phyloP scores from a whole-genome alignment of 2,329 filamentous ascomycete species.

The Huntiella savannae region DNA sequence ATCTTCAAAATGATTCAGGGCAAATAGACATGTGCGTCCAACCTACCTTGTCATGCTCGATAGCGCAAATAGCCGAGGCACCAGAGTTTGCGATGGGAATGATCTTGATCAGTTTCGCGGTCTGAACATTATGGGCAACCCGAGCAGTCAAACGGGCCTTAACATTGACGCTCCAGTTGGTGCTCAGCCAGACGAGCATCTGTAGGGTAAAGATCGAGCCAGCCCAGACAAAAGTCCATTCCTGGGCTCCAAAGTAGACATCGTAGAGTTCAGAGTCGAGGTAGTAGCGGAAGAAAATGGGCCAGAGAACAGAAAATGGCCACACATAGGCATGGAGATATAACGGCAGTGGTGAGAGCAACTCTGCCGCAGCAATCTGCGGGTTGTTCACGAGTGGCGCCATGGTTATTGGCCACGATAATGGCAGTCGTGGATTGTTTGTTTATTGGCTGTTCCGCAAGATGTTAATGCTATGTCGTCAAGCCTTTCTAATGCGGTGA shows the following conservation, averaged over 20 bases:
- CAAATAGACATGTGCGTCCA: background rate
- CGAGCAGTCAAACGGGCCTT: conserved; percentile 64
- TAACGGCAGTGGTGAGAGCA: conserved; percentile 69
- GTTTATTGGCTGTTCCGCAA: too few relatives aligned
- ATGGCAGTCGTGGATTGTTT: background rate
- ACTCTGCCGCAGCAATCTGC: conserved; percentile 72
- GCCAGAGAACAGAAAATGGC: conserved; percentile 87
- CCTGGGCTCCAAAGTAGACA: conserved; percentile 74
- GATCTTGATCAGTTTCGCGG: conserved; percentile 79
- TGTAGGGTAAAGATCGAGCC: conserved; percentile 76
- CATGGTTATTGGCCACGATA: conserved; percentile 23
- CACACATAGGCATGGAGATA: conserved; percentile 77
- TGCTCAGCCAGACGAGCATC: conserved; percentile 81
- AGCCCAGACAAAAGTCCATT: conserved; percentile 96
- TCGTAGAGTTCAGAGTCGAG: conserved; percentile 70
- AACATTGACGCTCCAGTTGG: conserved; percentile 90
- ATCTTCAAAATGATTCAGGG: background rate
- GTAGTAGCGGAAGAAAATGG: conserved; percentile 75
- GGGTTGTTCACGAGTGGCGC: conserved; percentile 75
- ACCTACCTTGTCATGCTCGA: conserved; percentile 52
- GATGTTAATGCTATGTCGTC: too few relatives aligned
- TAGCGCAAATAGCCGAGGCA: conserved; percentile 64
- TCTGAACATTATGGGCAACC: conserved; percentile 46
- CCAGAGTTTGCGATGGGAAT: conserved; percentile 81
- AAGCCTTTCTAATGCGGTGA: too few relatives aligned